A percentile compares a stretch with the other conserved stretches of the same genome.
phyloP scores from a whole-genome alignment of 2,329 filamentous ascomycete species.

The Chrysosporium keratinophilum region DNA sequence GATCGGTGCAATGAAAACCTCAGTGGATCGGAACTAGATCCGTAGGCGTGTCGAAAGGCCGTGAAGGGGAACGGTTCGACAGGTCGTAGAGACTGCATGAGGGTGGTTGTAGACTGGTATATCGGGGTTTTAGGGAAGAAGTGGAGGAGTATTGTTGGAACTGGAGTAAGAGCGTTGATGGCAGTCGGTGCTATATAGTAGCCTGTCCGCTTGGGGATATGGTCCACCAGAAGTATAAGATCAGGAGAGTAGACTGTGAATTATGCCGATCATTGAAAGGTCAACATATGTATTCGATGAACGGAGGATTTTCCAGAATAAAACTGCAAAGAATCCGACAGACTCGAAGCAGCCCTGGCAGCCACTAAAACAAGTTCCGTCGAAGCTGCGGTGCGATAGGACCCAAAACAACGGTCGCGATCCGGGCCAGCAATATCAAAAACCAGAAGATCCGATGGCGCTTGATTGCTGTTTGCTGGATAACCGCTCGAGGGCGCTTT shows the following conservation, averaged over 20 bases:
- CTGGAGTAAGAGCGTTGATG: background rate
- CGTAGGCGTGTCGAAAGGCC: slow-evolving; percentile 17
- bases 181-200: background rate
- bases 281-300: slow-evolving; percentile 2
- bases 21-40: slow-evolving; percentile 22
- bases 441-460: background rate
- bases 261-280: slow-evolving; percentile 3
- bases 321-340: background rate
- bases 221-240: background rate
- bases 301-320: background rate
- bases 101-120: slow-evolving; percentile 3
- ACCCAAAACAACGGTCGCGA: slow-evolving; percentile 3
- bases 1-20: slow-evolving; percentile 22
- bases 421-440: slow-evolving; percentile 6
- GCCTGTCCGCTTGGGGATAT: too few species aligned
- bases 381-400: background rate
- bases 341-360: background rate
- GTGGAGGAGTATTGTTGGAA: background rate
- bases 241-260: background rate
- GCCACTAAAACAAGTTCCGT: background rate
- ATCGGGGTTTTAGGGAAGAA: background rate
- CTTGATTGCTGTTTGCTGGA: background rate
- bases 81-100: slow-evolving; percentile 18
- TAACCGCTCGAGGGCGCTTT: background rate
- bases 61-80: slow-evolving; percentile 15